A percentile compares a stretch with the other conserved stretches of the same genome.
These are phyloP conservation scores for Leptographium radiaticola DNA, from an alignment of 2,329 filamentous ascomycete genomes.

Conservation along the genomic window DNA sequence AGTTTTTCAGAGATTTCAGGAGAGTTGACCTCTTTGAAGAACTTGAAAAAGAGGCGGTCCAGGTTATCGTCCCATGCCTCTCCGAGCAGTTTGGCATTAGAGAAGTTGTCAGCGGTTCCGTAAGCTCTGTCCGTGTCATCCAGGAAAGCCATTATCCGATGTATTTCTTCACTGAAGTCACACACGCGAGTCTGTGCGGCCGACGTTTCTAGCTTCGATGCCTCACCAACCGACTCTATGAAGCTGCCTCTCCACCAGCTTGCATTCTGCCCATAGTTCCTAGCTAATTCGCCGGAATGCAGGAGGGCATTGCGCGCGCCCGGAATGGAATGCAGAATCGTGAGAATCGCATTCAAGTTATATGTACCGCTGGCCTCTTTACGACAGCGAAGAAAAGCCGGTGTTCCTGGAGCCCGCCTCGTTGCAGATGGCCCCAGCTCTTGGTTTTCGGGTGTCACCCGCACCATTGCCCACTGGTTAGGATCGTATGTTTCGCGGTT, in stretches of 20 bases:
- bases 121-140: conserved; percentile 47
- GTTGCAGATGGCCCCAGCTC: conserved; percentile 30
- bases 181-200: conserved; percentile 13
- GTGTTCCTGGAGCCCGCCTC: conserved; percentile 27
- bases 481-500: conserved; percentile 41
- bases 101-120: conserved; percentile 32
- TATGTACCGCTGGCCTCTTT: conserved; percentile 20
- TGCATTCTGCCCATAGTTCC: conserved; percentile 39
- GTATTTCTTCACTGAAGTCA: conserved; percentile 39
- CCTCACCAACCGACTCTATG: conserved; percentile 18
- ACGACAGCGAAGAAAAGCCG: conserved; percentile 37
- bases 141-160: conserved; percentile 50
- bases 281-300: conserved; percentile 23
- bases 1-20: neutral
- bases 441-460: conserved; percentile 18
- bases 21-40: conserved; percentile 16
- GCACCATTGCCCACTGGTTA: conserved; percentile 47
- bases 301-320: conserved; percentile 43
- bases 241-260: conserved; percentile 49
- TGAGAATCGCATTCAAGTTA: conserved; percentile 39
- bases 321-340: conserved; percentile 48
- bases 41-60: conserved; percentile 32
- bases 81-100: neutral
- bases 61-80: conserved; percentile 16
- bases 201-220: conserved; percentile 16